Evolutionary conservation across 345 rosid genomes (phyloP).

Genomic region (Euphorbia pulcherrima): DNA sequence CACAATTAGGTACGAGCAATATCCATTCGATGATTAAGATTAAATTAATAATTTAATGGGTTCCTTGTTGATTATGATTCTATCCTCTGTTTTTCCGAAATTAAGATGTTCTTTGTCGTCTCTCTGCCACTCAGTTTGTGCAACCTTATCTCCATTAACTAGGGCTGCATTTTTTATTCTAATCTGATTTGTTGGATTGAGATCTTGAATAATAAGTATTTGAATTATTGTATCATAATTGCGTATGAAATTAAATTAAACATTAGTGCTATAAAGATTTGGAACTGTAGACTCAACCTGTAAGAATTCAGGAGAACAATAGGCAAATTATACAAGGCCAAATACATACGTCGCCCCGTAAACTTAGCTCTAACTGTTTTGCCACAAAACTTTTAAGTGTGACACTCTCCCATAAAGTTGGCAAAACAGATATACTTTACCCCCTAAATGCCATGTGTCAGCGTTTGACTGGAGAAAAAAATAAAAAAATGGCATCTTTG

Average conservation of each 20-base stretch:
- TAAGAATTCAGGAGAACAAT: not conserved
- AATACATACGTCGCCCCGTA: no score
- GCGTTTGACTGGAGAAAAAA: no score
- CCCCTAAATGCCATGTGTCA: no score
- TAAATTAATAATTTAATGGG: not conserved
- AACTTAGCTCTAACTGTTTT: no score
- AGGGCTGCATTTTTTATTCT: not conserved
- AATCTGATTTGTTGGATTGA: no score
- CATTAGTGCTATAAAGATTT: not conserved
- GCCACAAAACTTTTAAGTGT: no score
- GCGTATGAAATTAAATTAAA: no score
- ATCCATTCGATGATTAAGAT: conserved; percentile 38
- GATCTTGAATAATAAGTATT: no score
- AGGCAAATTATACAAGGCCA: not conserved
- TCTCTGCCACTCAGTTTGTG: not conserved
- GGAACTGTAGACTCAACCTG: not conserved
- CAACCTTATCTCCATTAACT: not conserved
- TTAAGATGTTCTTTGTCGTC: not conserved
- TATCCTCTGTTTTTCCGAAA: not conserved
- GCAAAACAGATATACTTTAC: no score
- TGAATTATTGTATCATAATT: no score
- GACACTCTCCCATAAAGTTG: no score
- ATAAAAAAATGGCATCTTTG: no score
- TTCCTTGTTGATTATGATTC: not conserved
- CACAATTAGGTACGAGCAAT: conserved; percentile 58